Base-by-base conservation (phyloP, 768 basidiomycete species). In the Collybia mongolica region DNA sequence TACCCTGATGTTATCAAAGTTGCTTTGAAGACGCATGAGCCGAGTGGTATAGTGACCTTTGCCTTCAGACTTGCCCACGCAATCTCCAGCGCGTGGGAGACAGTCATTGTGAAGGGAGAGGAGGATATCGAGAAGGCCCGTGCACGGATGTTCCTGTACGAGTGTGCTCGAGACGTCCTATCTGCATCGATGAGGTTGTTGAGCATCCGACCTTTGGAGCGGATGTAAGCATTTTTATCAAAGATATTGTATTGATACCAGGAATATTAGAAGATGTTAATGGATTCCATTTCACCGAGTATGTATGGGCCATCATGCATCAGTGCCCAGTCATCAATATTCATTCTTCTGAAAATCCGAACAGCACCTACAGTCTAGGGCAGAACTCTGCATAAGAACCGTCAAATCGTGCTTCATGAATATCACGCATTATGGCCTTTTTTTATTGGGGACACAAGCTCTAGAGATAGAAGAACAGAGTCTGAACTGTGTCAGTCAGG, bases 31-130 rank as follows among this genome's bases (percentile, higher is more conserved):
- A 87, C 82, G 17, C 86, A 88, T 58, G 94, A 98, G 68, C 93
- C 96, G 6, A 90, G 88, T 52, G 89, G 89, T 0, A 82, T 99
- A 8, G 93, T 97, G 53, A 95, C 92, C 5, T 99, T 84, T 65
- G 83, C 84, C 39, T 95, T 97, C 74, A 80, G 83, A 57, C 75
- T 98, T 28, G 82, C 84, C 39, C 96, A 97, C 60, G 85, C 87
- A 5, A 93, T 98, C 60, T 89, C 86, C 53, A 87, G 85, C 50
- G 93, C 95, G 32, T 98, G 93, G 94, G 94, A 97, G 71, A 81
- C 77, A 2, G 81, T 97, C 6, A 79, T 89, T 43, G 94, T 98
- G 37, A 88, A 89, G 60, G 88, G 91, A 1, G 90, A 93, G 68
- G 66, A 72, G 55, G 90, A 95, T 58, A 40, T 75, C 38, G 86